A percentile compares a stretch with the other conserved stretches of the same genome.
These are phyloP conservation scores for Lasiodiplodia gonubiensis DNA, from an alignment of 2,329 filamentous ascomycete species.

Conservation along the genomic window DNA sequence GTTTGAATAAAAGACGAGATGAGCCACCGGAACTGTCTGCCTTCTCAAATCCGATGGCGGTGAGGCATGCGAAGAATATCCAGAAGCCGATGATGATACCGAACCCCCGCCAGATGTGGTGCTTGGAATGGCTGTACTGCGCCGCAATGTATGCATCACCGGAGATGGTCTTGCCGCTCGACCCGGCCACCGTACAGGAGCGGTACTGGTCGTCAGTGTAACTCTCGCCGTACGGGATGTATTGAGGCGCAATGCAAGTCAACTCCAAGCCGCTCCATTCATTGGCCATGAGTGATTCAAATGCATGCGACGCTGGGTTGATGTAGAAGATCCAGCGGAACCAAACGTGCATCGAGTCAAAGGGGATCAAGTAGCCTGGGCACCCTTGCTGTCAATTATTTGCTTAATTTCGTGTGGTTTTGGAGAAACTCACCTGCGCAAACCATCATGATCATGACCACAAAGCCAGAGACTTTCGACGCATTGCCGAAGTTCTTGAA, in stretches of 20 bases:
- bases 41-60: neutral
- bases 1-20: neutral
- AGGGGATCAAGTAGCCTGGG: conserved; percentile 67
- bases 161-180: conserved; percentile 45
- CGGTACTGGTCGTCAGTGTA: neutral
- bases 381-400: too few relatives aligned
- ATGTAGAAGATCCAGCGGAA: conserved; percentile 66
- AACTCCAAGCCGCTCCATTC: conserved; percentile 54
- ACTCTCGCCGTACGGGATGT: neutral
- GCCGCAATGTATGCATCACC: conserved; percentile 47
- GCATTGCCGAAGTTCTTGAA: conserved; percentile 70
- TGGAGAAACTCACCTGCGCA: too few relatives aligned
- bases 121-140: conserved; percentile 40
- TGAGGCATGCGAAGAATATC: conserved; percentile 59
- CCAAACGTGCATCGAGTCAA: conserved; percentile 61
- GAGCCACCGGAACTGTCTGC: neutral
- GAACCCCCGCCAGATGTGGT: conserved; percentile 64
- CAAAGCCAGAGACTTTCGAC: conserved; percentile 64
- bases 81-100: conserved; percentile 72
- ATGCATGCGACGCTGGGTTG: conserved; percentile 78
- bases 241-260: neutral
- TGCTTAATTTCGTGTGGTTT: too few relatives aligned
- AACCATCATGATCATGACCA: conserved; percentile 54
- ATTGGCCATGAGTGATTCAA: conserved; percentile 80
- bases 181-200: conserved; percentile 42